A percentile compares a stretch with the other conserved stretches of the same genome.
Conservation (phyloP, 441 rosid genomes). For the Cnidoscolus chayamansa region DNA sequence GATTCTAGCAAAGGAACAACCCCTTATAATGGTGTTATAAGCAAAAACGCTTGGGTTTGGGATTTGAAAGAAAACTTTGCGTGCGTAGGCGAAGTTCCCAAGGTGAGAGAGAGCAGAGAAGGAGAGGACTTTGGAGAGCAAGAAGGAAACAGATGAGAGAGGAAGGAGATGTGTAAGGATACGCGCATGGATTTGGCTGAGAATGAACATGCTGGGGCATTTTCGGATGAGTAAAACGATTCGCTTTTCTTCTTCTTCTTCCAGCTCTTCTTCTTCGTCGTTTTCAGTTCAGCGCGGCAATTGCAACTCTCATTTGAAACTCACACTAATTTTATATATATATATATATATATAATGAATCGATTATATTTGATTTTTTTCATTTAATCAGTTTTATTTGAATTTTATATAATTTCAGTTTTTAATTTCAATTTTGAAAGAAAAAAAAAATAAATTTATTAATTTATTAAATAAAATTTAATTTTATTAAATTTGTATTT, state of each 20-base stretch:
- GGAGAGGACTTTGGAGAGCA: conserved; percentile 26
- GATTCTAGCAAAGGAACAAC: neutral
- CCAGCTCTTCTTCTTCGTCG: conserved; percentile 13
- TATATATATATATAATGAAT: too few species aligned
- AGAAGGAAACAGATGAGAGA: conserved; percentile 12
- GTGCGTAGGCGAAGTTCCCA: conserved; percentile 23
- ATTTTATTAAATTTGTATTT: too few species aligned
- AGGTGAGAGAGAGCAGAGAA: conserved; percentile 25
- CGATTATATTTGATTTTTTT: too few species aligned
- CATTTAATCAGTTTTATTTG: too few species aligned
- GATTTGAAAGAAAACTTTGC: conserved; percentile 18
- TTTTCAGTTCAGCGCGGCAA: too few species aligned
- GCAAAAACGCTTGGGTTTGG: conserved; percentile 20
- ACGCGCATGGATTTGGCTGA: conserved; percentile 27
- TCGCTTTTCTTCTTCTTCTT: conserved; percentile 13
- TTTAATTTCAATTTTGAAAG: too few species aligned
- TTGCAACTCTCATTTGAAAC: too few species aligned
- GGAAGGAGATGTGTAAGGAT: conserved; percentile 16
- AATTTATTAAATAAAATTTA: too few species aligned
- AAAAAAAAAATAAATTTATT: too few species aligned
- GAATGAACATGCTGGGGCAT: conserved; percentile 19
- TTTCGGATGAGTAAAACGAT: conserved; percentile 16
- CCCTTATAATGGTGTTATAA: conserved; percentile 25
- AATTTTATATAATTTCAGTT: too few species aligned
- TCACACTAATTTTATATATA: too few species aligned